phyloP scores from a whole-genome alignment of 1,284 basidiomycete genomes.

The Ustilago lituana region DNA sequence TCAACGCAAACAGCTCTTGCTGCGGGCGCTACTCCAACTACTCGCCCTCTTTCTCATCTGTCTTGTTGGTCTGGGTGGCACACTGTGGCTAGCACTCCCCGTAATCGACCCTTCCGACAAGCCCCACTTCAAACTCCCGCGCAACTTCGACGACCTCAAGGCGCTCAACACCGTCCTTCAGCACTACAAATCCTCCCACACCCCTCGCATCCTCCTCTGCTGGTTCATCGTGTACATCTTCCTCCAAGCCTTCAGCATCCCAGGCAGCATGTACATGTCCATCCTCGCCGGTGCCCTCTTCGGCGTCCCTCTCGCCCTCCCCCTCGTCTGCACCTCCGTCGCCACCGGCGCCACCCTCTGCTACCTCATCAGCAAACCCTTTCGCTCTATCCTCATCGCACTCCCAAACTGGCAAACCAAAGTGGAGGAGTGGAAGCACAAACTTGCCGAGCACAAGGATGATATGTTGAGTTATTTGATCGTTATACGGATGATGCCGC shows the following conservation, averaged over 20 bases:
- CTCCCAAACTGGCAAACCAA: slow-evolving; percentile 78
- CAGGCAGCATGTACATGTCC: slow-evolving; percentile 97
- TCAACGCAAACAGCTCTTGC: slow-evolving; percentile 42
- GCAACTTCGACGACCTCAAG: slow-evolving; percentile 68
- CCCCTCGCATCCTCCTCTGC: slow-evolving; percentile 65
- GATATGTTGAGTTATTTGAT: slow-evolving; percentile 89
- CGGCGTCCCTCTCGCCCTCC: slow-evolving; percentile 87
- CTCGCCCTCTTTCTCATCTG: slow-evolving; percentile 53
- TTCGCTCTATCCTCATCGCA: slow-evolving; percentile 71
- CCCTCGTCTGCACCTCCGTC: slow-evolving; percentile 90
- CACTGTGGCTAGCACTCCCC: slow-evolving; percentile 55
- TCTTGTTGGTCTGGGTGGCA: slow-evolving; percentile 39
- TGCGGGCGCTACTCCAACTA: slow-evolving; percentile 42
- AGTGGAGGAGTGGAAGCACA: slow-evolving; percentile 81
- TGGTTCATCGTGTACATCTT: slow-evolving; percentile 81
- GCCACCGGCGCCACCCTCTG: slow-evolving; percentile 90
- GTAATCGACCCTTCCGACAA: slow-evolving; percentile 49
- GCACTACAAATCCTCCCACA: slow-evolving; percentile 68
- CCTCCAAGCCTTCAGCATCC: slow-evolving; percentile 92
- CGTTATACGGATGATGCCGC: slow-evolving; percentile 82
- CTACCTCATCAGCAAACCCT: slow-evolving; percentile 87
- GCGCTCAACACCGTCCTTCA: slow-evolving; percentile 65
- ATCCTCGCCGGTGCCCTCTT: slow-evolving; percentile 96
- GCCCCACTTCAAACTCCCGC: slow-evolving; percentile 64
- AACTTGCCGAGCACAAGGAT: slow-evolving; percentile 77